Evolutionary conservation across 108 stramenopile species (phyloP).

Genomic region (Bacterosira constricta): DNA sequence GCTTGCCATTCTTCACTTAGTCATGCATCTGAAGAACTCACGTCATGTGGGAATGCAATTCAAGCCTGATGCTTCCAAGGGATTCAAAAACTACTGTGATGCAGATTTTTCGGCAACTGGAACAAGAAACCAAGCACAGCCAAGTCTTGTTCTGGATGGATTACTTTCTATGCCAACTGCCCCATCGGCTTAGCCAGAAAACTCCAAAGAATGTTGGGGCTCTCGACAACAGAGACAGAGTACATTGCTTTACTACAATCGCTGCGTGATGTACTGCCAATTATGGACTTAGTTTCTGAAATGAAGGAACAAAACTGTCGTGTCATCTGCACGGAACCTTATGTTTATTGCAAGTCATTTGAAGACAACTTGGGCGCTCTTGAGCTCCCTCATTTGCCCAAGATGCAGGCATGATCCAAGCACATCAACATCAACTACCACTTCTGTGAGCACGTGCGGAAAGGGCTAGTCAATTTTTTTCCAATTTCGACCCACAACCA

Average conservation of each 20-base stretch:
- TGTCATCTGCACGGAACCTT: neutral
- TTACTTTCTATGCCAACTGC: slow-evolving; percentile 19
- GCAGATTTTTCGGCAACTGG: slow-evolving; percentile 41
- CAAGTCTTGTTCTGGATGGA: slow-evolving; percentile 10
- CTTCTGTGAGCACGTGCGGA: slow-evolving; percentile 4
- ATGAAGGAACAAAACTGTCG: neutral
- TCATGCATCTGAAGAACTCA: slow-evolving; percentile 31
- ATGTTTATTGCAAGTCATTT: slow-evolving; percentile 40
- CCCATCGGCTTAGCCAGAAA: slow-evolving; percentile 20
- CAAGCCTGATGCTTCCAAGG: neutral
- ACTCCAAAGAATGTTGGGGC: slow-evolving; percentile 22
- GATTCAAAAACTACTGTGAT: slow-evolving; percentile 38
- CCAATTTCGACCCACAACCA: neutral
- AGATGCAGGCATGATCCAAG: slow-evolving; percentile 1
- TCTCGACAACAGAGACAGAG: slow-evolving; percentile 40
- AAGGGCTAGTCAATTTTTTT: slow-evolving; percentile 4
- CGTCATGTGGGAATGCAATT: slow-evolving; percentile 26
- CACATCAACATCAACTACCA: slow-evolving; percentile 9
- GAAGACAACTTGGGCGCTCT: slow-evolving; percentile 47
- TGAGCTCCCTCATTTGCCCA: slow-evolving; percentile 3
- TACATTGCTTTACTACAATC: slow-evolving; percentile 32
- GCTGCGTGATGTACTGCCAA: slow-evolving; percentile 33
- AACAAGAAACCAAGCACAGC: slow-evolving; percentile 17
- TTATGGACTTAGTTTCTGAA: slow-evolving; percentile 38
- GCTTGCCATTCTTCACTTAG: slow-evolving; percentile 19